Evolutionary conservation across 768 basidiomycete genomes (phyloP).

Genomic region (Termitomyces sp.): DNA sequence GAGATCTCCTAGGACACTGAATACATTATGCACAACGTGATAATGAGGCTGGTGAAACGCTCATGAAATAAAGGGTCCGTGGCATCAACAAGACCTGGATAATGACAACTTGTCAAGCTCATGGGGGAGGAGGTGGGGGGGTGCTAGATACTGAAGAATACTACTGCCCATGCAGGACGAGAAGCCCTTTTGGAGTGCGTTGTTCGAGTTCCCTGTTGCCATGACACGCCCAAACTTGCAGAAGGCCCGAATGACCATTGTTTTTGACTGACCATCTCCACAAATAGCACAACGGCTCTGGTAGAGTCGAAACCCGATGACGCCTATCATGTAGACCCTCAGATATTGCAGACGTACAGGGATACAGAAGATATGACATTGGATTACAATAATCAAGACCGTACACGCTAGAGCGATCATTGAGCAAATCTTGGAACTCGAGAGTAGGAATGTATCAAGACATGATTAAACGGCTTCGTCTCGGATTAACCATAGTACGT

Average conservation of each 20-base stretch:
- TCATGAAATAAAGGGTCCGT: not conserved
- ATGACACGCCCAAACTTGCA: constrained; percentile 9
- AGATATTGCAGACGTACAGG: not conserved
- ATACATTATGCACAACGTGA: too few relatives aligned
- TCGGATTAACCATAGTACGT: constrained; percentile 20
- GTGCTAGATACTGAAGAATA: constrained; percentile 5
- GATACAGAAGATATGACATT: constrained; percentile 11
- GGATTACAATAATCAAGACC: constrained; percentile 16
- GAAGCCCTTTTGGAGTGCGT: not conserved
- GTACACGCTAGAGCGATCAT: constrained; percentile 16
- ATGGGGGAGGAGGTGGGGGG: too few relatives aligned
- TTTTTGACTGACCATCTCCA: constrained; percentile 12
- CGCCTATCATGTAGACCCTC: constrained; percentile 7
- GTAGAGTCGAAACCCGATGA: constrained; percentile 19
- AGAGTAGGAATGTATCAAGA: not conserved
- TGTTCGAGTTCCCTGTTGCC: not conserved
- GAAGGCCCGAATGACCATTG: constrained; percentile 20
- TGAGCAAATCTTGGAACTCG: constrained; percentile 22
- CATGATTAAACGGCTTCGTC: not conserved
- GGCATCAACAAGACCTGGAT: not conserved
- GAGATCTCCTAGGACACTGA: too few relatives aligned
- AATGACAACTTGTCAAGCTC: too few relatives aligned
- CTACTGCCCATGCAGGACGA: constrained; percentile 5
- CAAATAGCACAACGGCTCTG: constrained; percentile 13
- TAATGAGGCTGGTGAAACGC: too few relatives aligned